Percentiles rank a stretch among this genome's conserved stretches.
phyloP scores from a whole-genome alignment of 2,329 filamentous ascomycete species.

The Calycina marina region DNA sequence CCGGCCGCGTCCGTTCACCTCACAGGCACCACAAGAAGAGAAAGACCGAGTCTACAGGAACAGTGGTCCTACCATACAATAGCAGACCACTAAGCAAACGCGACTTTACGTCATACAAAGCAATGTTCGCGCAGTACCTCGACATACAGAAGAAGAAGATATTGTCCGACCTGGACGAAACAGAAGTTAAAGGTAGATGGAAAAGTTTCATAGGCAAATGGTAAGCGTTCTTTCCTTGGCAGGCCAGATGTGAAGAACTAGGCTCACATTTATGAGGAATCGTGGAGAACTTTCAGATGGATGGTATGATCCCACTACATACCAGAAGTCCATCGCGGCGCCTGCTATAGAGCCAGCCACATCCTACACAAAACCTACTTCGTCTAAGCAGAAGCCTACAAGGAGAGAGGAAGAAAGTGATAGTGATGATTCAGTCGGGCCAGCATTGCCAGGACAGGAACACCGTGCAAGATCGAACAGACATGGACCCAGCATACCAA shows the following conservation, averaged over 20 bases:
- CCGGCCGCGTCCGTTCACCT: conserved; percentile 13
- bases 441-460: conserved; percentile 28
- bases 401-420: conserved; percentile 11
- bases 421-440: conserved; percentile 29
- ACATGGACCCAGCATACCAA: conserved; percentile 51
- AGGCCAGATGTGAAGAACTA: background rate
- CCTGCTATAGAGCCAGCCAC: conserved; percentile 3
- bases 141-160: conserved; percentile 72
- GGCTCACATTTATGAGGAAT: conserved; percentile 51
- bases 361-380: background rate
- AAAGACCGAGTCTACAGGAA: conserved; percentile 18
- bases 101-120: conserved; percentile 50
- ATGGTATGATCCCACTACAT: conserved; percentile 74
- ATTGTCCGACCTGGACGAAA: conserved; percentile 53
- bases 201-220: conserved; percentile 87
- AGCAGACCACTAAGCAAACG: conserved; percentile 52
- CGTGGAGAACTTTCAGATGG: conserved; percentile 70
- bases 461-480: conserved; percentile 15
- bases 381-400: conserved; percentile 2
- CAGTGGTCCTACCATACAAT: conserved; percentile 42
- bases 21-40: conserved; percentile 19
- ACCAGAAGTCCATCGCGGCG: conserved; percentile 18
- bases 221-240: conserved; percentile 30
- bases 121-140: conserved; percentile 71
- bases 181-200: conserved; percentile 74